Percentiles rank a stretch among this genome's conserved stretches.
Conservation (phyloP, 2,329 filamentous ascomycete genomes). For the Diaporthe helianthi region DNA sequence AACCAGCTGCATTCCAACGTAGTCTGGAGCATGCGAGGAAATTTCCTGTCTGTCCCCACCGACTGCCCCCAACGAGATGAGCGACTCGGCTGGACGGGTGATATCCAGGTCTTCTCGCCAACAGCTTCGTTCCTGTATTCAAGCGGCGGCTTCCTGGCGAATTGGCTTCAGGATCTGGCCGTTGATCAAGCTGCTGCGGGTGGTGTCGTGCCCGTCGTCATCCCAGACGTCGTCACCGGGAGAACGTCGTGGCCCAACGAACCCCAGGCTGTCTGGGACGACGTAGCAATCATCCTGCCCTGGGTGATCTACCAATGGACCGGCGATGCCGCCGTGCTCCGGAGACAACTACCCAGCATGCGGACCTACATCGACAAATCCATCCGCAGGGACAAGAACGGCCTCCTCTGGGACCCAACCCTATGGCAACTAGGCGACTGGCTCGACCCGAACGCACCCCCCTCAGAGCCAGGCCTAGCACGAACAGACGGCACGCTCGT, state of each 20-base stretch:
- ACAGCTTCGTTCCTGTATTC: constrained; percentile 62
- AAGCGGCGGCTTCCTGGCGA: constrained; percentile 55
- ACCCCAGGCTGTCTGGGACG: constrained; percentile 46
- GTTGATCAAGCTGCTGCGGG: constrained; percentile 44
- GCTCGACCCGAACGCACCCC: constrained; percentile 49
- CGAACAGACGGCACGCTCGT: constrained; percentile 45
- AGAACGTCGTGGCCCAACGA: constrained; percentile 26
- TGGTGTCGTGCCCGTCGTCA: constrained; percentile 44
- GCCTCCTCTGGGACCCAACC: constrained; percentile 44
- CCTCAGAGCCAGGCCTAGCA: constrained; percentile 42
- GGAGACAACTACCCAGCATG: constrained; percentile 42
- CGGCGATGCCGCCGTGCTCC: constrained; percentile 42
- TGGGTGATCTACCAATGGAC: constrained; percentile 42
- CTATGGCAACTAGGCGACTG: constrained; percentile 48
- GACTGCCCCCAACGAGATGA: constrained; percentile 66
- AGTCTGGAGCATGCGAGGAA: constrained; percentile 63
- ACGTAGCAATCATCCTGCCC: constrained; percentile 43
- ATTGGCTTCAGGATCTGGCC: constrained; percentile 57
- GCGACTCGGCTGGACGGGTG: constrained; percentile 61
- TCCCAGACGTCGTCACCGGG: constrained; percentile 41
- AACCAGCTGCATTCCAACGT: constrained; percentile 63
- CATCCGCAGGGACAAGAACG: constrained; percentile 39
- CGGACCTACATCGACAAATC: constrained; percentile 41
- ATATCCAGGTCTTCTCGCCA: constrained; percentile 57
- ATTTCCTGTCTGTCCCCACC: constrained; percentile 63